Evolutionary conservation across 179 eudicot genomes (phyloP).

Genomic region (Spinacia oleracea): DNA sequence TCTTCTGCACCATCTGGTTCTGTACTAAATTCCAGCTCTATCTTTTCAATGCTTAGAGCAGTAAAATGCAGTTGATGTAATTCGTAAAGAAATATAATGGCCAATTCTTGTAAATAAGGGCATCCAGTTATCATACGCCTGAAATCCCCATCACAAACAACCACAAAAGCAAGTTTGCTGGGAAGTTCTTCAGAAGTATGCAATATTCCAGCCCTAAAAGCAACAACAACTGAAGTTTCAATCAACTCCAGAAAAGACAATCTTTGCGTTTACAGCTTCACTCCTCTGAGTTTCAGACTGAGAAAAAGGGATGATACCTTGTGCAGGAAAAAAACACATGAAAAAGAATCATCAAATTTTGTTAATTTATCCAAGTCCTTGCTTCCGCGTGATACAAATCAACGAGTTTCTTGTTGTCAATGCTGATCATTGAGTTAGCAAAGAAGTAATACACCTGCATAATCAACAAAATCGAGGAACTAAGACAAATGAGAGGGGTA

Average conservation of each 20-base stretch:
- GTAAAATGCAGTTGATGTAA: neutral
- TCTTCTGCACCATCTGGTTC: neutral
- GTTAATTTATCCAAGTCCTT: conserved; percentile 41
- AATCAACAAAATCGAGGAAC: neutral
- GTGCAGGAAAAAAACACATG: conserved; percentile 30
- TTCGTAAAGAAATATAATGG: neutral
- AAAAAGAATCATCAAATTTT: conserved; percentile 18
- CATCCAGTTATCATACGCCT: neutral
- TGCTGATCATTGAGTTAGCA: conserved; percentile 47
- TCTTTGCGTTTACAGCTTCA: conserved; percentile 55
- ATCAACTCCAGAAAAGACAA: conserved; percentile 53
- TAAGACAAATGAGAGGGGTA: neutral
- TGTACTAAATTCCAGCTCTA: neutral
- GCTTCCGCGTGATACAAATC: conserved; percentile 35
- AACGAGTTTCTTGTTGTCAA: conserved; percentile 34
- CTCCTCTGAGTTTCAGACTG: conserved; percentile 64
- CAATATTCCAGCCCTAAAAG: conserved; percentile 39
- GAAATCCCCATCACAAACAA: neutral
- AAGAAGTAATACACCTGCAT: conserved; percentile 46
- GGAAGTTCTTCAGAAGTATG: conserved; percentile 44
- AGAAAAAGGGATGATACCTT: conserved; percentile 41
- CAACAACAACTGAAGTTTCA: conserved; percentile 41
- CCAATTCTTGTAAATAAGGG: conserved; percentile 11
- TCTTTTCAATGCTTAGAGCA: neutral
- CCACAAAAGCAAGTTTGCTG: conserved; percentile 42